Percentiles rank a stretch among this genome's conserved stretches.
Evolutionary conservation across 805 yeast species (phyloP).

Genomic region (Starmerella powellii): DNA sequence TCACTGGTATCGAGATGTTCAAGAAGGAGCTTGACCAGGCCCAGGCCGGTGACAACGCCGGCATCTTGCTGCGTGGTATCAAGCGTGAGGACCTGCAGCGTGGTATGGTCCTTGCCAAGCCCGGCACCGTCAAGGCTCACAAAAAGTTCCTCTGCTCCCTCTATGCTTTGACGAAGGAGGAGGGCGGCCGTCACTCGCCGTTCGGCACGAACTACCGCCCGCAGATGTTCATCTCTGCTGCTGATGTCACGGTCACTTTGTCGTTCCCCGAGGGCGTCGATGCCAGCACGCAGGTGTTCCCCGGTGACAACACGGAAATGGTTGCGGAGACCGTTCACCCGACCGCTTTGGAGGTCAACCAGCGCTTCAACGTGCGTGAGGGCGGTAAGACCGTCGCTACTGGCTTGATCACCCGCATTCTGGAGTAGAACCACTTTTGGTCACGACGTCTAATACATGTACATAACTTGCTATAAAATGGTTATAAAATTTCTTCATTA

Average conservation of each 20-base stretch:
- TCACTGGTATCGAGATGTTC: conserved; percentile 98
- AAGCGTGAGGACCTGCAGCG: conserved; percentile 93
- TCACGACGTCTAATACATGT: too few relatives aligned
- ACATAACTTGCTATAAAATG: conserved; percentile 1
- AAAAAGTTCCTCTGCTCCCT: conserved; percentile 86
- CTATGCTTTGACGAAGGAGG: conserved; percentile 87
- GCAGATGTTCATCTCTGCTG: conserved; percentile 91
- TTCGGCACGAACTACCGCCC: conserved; percentile 97
- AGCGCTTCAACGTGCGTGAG: conserved; percentile 98
- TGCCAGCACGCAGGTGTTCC: conserved; percentile 81
- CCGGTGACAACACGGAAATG: conserved; percentile 98
- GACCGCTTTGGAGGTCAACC: conserved; percentile 89
- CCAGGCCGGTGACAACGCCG: conserved; percentile 98
- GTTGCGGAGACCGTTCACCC: conserved; percentile 78
- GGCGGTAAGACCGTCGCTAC: conserved; percentile 99
- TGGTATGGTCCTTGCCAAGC: conserved; percentile 95
- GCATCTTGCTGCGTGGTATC: conserved; percentile 92
- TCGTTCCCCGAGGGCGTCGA: conserved; percentile 81
- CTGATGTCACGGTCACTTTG: conserved; percentile 83
- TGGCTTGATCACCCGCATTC: conserved; percentile 87
- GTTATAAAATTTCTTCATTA: too few relatives aligned
- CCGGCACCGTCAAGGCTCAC: conserved; percentile 85
- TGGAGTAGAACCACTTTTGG: conserved; percentile 35
- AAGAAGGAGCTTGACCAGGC: conserved; percentile 96
- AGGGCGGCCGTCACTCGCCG: conserved; percentile 98